Evolutionary conservation across 345 rosid genomes (phyloP).

Genomic region (Mercurialis annua): DNA sequence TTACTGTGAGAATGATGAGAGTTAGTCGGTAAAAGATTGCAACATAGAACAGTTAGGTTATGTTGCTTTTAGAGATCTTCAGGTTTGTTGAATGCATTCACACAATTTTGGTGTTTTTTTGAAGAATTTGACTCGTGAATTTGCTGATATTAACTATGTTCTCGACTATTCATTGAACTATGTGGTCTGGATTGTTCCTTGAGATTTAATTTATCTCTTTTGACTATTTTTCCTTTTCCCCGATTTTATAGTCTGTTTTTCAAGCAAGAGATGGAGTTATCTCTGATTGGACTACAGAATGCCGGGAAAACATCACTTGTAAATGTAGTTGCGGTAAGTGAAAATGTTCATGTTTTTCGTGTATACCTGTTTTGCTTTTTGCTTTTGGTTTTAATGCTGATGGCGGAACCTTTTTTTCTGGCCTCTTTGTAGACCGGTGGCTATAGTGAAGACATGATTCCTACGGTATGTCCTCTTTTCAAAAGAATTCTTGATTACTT

Average conservation of each 20-base stretch:
- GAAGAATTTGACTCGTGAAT: background rate
- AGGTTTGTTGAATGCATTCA: background rate
- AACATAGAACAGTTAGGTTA: background rate
- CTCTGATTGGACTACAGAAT: conserved; percentile 85
- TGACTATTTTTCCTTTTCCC: background rate
- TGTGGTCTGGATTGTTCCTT: background rate
- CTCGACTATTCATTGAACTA: background rate
- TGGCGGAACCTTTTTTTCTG: conserved; percentile 9
- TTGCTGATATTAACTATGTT: background rate
- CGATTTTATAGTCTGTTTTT: conserved; percentile 61
- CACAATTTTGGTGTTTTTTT: background rate
- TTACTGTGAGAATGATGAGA: background rate
- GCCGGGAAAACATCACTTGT: conserved; percentile 89
- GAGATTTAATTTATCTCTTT: background rate
- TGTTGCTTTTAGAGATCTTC: background rate
- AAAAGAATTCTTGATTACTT: background rate
- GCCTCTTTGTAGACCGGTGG: conserved; percentile 62
- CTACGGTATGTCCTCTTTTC: conserved; percentile 48
- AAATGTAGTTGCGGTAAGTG: conserved; percentile 71
- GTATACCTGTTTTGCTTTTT: conserved; percentile 5
- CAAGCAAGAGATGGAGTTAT: conserved; percentile 86
- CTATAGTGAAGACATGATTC: conserved; percentile 91
- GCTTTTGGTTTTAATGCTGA: conserved; percentile 22
- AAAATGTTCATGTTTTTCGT: background rate
- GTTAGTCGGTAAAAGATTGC: background rate